A percentile compares a stretch with the other conserved stretches of the same genome.
phyloP scores from a whole-genome alignment of 2,329 filamentous ascomycete species.

The Talaromyces marneffei region DNA sequence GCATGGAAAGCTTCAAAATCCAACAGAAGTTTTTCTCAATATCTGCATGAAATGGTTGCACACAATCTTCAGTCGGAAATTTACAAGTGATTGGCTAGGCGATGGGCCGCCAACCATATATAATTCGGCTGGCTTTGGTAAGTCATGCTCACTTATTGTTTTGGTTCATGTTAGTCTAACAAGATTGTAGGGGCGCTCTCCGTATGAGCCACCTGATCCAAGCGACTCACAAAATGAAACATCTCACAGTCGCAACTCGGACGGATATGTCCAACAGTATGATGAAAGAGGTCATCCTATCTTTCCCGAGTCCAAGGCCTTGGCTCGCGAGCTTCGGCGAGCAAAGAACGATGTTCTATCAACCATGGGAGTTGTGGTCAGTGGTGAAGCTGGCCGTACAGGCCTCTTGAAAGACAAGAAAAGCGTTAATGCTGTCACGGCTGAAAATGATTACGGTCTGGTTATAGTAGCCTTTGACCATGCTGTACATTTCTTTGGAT shows the following conservation, averaged over 20 bases:
- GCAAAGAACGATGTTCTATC: conserved; percentile 48
- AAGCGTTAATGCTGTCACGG: conserved; percentile 32
- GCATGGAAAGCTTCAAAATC: background rate
- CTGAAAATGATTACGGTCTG: conserved; percentile 41
- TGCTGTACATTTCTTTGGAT: conserved; percentile 35
- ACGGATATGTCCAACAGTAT: conserved; percentile 44
- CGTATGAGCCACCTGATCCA: conserved; percentile 38
- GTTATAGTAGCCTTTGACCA: conserved; percentile 39
- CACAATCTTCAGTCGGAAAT: background rate
- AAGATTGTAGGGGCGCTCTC: conserved; percentile 38
- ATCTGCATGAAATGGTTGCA: background rate
- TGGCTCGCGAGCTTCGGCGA: conserved; percentile 38
- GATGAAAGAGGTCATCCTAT: conserved; percentile 44
- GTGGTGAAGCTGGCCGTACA: conserved; percentile 34
- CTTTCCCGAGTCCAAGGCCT: conserved; percentile 37
- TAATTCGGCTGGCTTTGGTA: conserved; percentile 44
- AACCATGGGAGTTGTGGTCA: conserved; percentile 45
- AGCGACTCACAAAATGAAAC: conserved; percentile 18
- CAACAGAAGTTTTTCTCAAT: background rate
- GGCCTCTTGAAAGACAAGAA: conserved; percentile 33
- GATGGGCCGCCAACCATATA: conserved; percentile 43
- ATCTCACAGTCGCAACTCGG: conserved; percentile 24
- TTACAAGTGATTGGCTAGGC: background rate
- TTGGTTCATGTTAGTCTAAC: too few relatives aligned
- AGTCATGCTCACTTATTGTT: conserved; percentile 18